Base-by-base conservation (phyloP, 2,329 filamentous ascomycete species). In the Ceratocystiopsis minuta region DNA sequence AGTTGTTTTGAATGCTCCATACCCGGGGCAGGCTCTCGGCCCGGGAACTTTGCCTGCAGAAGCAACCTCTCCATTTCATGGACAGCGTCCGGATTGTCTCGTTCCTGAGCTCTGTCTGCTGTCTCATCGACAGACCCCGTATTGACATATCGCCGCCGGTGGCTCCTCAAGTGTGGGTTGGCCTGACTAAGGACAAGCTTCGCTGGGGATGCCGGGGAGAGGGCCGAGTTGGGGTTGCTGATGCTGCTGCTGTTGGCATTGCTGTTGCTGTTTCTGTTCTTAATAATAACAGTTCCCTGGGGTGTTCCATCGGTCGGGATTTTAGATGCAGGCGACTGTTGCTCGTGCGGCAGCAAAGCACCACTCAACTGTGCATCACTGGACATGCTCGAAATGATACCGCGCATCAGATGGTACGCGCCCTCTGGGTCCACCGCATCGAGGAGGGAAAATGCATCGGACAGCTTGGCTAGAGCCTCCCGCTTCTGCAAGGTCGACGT, bases 1-100 rank as follows among this genome's bases (percentile, higher is more conserved):
- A 96, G 67, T 55, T 93, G 76, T 54, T 85, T 84, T 49, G 80
- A 82, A 60, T 95, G 88, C 59, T 95, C 87, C 83, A 95, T 88
- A 2, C 86, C 88, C 1, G 76, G 70, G 38, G 61, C 60, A 2
- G 68, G 54, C 41, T 68, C 62, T 34, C 67, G 65, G 2, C 70
- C 70, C 2, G 71, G 72, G 42, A 70, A 73, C 50, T 66, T 71
- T 15, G 65, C 59, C 50, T 70, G 65, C 11, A 72, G 49, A 2
- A 60, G 57, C 18, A 62, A 55, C 51, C 63, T 70, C 42, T 70
- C 70, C 39, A 53, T 57, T 38, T 71, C 65, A 31, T 59, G 56
- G 37, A 53, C 35, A 10, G 24, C 24, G 2, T 28, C 24, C 2
- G 24, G 24, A 28, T 28, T 6, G 36, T 65, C 58, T 51, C 60